Percentiles rank a stretch among this genome's conserved stretches.
Evolutionary conservation across 768 basidiomycete genomes (phyloP).

Genomic region (Polyporus arcularius): DNA sequence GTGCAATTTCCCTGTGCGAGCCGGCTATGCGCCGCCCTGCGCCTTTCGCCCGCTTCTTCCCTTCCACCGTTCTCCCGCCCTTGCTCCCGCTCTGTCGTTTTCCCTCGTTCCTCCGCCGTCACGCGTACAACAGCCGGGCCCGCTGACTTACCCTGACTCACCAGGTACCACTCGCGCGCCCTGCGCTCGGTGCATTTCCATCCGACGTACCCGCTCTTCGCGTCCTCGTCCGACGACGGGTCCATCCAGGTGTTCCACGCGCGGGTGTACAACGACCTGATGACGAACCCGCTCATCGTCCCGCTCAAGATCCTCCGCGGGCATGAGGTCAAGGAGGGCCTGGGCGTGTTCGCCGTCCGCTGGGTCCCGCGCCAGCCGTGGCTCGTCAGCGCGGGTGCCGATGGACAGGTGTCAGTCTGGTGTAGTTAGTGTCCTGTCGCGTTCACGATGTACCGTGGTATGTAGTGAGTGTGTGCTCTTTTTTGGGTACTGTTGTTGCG

Average conservation of each 20-base stretch:
- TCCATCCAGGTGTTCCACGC: slow-evolving; percentile 97
- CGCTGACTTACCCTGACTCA: not conserved
- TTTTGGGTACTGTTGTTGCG: no score
- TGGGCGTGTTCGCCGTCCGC: slow-evolving; percentile 88
- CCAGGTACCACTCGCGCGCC: slow-evolving; percentile 90
- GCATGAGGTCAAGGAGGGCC: slow-evolving; percentile 80
- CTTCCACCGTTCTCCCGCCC: no score
- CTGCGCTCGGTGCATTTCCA: slow-evolving; percentile 94
- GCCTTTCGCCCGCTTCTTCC: no score
- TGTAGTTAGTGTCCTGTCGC: slow-evolving; percentile 52
- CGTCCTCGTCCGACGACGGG: slow-evolving; percentile 95
- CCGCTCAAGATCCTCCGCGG: slow-evolving; percentile 95
- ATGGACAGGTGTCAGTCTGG: slow-evolving; percentile 89
- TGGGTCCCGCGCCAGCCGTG: slow-evolving; percentile 93
- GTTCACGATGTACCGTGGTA: not conserved
- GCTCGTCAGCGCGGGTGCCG: slow-evolving; percentile 91
- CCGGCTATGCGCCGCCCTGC: not conserved
- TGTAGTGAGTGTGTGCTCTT: not conserved
- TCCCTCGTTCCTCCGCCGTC: no score
- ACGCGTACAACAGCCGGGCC: not conserved
- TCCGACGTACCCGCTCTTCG: slow-evolving; percentile 92
- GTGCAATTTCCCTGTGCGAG: not conserved
- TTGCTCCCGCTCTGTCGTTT: no score
- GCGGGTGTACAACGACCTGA: slow-evolving; percentile 90
- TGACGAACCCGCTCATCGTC: slow-evolving; percentile 97